Evolutionary conservation across 495 filamentous ascomycete genomes (phyloP).

Genomic region (Talaromyces trachyspermus): DNA sequence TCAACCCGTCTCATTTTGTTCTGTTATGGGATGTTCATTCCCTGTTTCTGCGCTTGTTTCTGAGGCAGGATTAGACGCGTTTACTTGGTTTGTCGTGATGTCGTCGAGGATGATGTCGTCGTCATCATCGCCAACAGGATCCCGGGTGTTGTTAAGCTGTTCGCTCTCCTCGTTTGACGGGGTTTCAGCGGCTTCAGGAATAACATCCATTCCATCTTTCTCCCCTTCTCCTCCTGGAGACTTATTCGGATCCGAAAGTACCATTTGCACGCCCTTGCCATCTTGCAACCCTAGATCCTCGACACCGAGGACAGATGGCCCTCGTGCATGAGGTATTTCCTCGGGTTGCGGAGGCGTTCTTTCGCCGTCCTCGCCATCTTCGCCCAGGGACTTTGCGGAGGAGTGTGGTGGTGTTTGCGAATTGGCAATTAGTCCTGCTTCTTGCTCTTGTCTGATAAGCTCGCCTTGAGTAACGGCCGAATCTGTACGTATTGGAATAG

Average conservation of each 20-base stretch:
- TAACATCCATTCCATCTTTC: no score
- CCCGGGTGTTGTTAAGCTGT: no score
- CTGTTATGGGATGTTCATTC: background rate
- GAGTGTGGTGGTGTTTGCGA: slow-evolving; percentile 2
- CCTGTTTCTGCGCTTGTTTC: slow-evolving; percentile 7
- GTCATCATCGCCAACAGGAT: background rate
- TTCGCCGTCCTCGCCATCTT: slow-evolving; percentile 19
- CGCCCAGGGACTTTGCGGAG: slow-evolving; percentile 18
- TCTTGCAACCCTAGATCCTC: slow-evolving; percentile 82
- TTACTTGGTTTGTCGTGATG: slow-evolving; percentile 7
- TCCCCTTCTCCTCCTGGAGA: slow-evolving; percentile 10
- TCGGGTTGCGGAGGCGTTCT: slow-evolving; percentile 23
- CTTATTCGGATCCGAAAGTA: slow-evolving; percentile 17
- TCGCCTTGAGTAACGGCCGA: slow-evolving; percentile 67
- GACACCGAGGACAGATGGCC: slow-evolving; percentile 73
- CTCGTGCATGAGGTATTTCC: slow-evolving; percentile 71
- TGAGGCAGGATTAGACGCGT: background rate
- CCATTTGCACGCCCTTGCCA: slow-evolving; percentile 39
- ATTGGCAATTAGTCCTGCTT: slow-evolving; percentile 47
- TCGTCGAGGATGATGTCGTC: slow-evolving; percentile 6
- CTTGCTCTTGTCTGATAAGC: slow-evolving; percentile 70
- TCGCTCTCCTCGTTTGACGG: background rate
- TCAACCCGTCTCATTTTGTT: slow-evolving; percentile 5
- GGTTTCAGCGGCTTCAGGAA: background rate
- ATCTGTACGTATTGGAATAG: slow-evolving; percentile 7